phyloP scores from a whole-genome alignment of 2,329 filamentous ascomycete genomes.

The Nemania diffusa region DNA sequence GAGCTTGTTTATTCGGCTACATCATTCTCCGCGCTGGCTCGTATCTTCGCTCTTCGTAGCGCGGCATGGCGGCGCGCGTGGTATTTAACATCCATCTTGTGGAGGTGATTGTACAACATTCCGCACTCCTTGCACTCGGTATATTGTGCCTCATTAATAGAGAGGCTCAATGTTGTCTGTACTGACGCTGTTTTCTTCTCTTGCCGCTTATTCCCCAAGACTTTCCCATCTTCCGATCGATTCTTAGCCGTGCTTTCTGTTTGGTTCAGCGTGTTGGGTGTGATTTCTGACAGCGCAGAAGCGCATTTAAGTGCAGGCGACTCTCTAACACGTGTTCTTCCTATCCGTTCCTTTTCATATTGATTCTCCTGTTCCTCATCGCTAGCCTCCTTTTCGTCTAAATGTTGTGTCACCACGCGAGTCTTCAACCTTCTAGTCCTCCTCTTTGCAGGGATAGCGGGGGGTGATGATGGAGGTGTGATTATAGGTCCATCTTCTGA shows the following conservation, averaged over 20 bases:
- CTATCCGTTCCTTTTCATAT: background rate
- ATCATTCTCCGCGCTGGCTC: background rate
- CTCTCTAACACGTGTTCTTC: background rate
- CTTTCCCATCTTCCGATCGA: conserved; percentile 29
- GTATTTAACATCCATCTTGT: conserved; percentile 55
- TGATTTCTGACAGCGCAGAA: conserved; percentile 24
- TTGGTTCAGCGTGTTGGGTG: conserved; percentile 31
- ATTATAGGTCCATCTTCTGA: conserved; percentile 38
- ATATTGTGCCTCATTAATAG: conserved; percentile 51
- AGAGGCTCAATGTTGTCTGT: conserved; percentile 56
- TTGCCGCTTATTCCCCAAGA: conserved; percentile 23
- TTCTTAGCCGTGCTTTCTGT: conserved; percentile 11
- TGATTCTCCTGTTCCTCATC: conserved; percentile 22
- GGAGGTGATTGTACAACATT: conserved; percentile 58
- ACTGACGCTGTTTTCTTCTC: conserved; percentile 45
- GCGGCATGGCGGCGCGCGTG: conserved; percentile 54
- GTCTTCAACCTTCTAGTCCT: conserved; percentile 51
- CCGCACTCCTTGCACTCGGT: conserved; percentile 56
- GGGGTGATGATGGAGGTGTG: conserved; percentile 50
- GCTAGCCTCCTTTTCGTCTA: conserved; percentile 25
- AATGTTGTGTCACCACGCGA: conserved; percentile 35
- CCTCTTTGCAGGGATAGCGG: conserved; percentile 35
- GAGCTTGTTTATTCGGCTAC: conserved; percentile 5
- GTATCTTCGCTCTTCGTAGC: conserved; percentile 41
- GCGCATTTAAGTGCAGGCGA: too few relatives aligned